Evolutionary conservation across 2,329 filamentous ascomycete species (phyloP), one percentile per base, ranked within the genome.

Genomic region (Aureobasidium lini): DNA sequence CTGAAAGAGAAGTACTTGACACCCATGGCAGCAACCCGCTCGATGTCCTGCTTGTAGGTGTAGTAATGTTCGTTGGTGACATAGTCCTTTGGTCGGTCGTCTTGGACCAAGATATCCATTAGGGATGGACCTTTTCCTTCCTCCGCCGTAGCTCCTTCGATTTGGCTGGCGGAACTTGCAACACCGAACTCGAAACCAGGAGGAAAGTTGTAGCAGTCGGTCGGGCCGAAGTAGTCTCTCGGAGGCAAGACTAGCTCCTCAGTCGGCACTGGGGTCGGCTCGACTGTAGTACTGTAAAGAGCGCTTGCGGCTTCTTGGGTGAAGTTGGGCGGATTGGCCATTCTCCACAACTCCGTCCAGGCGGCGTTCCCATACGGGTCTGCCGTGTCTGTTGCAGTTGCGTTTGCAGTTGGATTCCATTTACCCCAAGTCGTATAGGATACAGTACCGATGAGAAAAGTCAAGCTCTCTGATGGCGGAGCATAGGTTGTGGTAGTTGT

Each of bases 241-340:
- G 83, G 82, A 0, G 82, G 83, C 0, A 83, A 72, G 6, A 84
- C 71, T 1, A 85, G 73, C 60, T 84, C 80, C 57, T 71, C 78
- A 1, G 73, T 80, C 0, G 81, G 78, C 1, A 85, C 69, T 0
- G 81, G 75, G 0, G 81, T 85, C 0, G 82, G 80, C 4, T 71
- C 74, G 1, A 82, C 81, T 0, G 82, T 84, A 0, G 81, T 52
- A 16, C 34, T 52, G 49, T 23, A 43, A 2, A 53, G 6, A 42
- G 49, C 36, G 48, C 62, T 76, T 76, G n/a, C 77, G 62, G 1
- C 69, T 67, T n/a, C 69, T 67, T 15, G 70, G 59, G 72, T 74
- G 48, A 75, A 73, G 40, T 73, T 74, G 10, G 67, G 63, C 47
- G 71, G 66, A 5, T 68, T 67, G 6, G 72, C 69, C 1, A 64